Evolutionary conservation across 169 alveolate species (phyloP).

Genomic region (Plasmodium gonderi): DNA sequence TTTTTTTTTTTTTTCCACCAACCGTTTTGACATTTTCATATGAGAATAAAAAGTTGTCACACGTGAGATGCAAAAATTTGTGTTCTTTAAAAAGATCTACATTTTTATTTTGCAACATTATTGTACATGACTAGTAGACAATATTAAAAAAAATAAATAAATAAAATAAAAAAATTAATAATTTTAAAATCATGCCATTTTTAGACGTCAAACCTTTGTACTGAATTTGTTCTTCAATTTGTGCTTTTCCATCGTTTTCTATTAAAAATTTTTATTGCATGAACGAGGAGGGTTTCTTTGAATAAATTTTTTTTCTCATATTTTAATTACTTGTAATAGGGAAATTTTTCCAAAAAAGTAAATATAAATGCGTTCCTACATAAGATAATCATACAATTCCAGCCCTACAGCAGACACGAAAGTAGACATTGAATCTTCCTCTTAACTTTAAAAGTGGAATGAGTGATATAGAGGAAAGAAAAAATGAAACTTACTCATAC

Average conservation of each 20-base stretch:
- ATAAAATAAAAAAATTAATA: background rate
- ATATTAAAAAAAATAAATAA: background rate
- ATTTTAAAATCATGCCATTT: background rate
- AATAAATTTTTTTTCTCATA: background rate
- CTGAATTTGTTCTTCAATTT: background rate
- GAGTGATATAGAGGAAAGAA: background rate
- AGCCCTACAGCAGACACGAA: background rate
- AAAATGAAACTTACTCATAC: background rate
- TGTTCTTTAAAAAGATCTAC: background rate
- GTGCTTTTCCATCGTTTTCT: background rate
- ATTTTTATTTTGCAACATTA: background rate
- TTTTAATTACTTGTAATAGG: background rate
- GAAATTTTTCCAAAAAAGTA: background rate
- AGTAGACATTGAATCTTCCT: background rate
- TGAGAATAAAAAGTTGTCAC: background rate
- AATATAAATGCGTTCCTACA: background rate
- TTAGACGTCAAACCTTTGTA: no score
- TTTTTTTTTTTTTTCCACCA: background rate
- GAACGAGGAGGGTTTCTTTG: background rate
- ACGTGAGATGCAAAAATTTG: background rate
- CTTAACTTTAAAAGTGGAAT: no score
- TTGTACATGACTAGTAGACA: background rate
- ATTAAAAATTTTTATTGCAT: background rate
- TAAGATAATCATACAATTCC: background rate
- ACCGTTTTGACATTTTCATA: background rate